These are phyloP conservation scores for Aureococcus anophagefferens DNA, from an alignment of 108 stramenopile genomes.

Conservation along the genomic window DNA sequence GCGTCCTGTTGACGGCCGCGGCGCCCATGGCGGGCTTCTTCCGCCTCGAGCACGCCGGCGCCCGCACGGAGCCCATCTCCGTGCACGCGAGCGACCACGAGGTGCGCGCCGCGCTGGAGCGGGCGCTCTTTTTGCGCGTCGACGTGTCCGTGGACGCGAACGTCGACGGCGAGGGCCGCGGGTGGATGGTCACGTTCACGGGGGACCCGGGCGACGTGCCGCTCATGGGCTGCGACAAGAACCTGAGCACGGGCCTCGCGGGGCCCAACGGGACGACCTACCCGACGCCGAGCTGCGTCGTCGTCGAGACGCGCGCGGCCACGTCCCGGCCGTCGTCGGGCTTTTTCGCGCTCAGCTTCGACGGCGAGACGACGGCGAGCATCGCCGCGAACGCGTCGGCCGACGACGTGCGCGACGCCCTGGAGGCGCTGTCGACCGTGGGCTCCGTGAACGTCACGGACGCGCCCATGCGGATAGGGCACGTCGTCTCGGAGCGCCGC, in stretches of 20 bases:
- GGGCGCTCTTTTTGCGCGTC: not conserved
- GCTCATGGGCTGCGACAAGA: not conserved
- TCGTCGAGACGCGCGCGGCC: not conserved
- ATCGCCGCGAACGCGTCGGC: not conserved
- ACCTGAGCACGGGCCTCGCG: not conserved
- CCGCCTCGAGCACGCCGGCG: constrained; percentile 40
- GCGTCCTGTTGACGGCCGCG: not conserved
- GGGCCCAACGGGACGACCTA: too few species aligned
- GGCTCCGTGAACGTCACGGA: not conserved
- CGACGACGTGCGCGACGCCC: not conserved
- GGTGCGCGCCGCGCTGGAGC: not conserved
- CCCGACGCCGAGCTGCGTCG: not conserved
- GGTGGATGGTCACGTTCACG: not conserved
- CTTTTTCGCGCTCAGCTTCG: not conserved
- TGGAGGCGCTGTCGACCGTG: not conserved
- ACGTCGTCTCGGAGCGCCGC: not conserved
- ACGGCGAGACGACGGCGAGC: not conserved
- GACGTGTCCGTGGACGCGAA: not conserved
- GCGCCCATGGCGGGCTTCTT: not conserved
- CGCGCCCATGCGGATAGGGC: not conserved
- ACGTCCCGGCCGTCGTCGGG: not conserved
- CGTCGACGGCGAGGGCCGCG: not conserved
- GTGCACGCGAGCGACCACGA: not conserved
- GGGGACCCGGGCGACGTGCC: not conserved
- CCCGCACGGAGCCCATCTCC: constrained; percentile 8